A percentile compares a stretch with the other conserved stretches of the same genome.
phyloP scores from a whole-genome alignment of 257 asterid species.

The Solanum arcanum region DNA sequence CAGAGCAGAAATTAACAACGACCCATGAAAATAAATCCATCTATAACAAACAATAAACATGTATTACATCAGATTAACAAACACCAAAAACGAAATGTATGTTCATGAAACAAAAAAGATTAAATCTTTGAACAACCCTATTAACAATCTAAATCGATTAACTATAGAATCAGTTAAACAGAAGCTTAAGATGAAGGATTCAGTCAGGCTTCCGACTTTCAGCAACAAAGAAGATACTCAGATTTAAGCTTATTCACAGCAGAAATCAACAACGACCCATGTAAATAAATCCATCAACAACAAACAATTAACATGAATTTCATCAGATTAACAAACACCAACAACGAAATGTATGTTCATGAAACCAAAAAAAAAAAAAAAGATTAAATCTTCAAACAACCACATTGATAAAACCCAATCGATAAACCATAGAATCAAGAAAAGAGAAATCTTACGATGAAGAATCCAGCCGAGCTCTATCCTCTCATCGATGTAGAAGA shows the following conservation, averaged over 20 bases:
- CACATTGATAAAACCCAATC: background rate
- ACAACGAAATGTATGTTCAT: background rate
- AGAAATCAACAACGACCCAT: background rate
- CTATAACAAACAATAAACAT: background rate
- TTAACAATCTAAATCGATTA: background rate
- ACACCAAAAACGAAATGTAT: background rate
- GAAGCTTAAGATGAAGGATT: background rate
- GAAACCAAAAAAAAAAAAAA: background rate
- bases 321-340: background rate
- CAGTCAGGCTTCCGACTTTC: background rate
- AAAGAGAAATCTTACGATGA: constrained; percentile 8
- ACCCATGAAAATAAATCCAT: background rate
- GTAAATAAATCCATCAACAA: background rate
- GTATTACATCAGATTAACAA: background rate
- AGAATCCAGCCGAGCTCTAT: background rate
- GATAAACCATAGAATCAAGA: background rate
- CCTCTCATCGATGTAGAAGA: background rate
- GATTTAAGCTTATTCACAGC: background rate
- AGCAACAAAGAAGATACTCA: background rate
- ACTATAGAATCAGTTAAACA: background rate
- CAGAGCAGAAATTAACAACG: background rate
- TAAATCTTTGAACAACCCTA: background rate
- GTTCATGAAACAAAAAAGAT: background rate
- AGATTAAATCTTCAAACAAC: background rate
- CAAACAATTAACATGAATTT: background rate